Evolutionary conservation across 2,329 filamentous ascomycete genomes (phyloP).

Genomic region (Mollisia scopiformis): DNA sequence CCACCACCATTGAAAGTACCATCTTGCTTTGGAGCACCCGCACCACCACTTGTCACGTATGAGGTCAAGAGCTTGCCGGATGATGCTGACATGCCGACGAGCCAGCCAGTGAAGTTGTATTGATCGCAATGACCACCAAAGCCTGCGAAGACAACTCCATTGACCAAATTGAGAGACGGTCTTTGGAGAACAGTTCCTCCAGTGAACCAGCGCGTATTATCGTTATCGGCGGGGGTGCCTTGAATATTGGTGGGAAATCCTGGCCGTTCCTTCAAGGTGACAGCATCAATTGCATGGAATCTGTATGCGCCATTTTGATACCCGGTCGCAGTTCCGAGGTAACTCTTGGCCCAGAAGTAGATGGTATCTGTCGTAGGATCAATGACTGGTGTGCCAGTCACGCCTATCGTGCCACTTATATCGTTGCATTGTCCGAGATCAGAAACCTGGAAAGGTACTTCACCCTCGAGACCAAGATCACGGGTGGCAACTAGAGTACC

Average conservation of each 20-base stretch:
- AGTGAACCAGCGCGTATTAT: conserved; percentile 14
- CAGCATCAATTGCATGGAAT: conserved; percentile 27
- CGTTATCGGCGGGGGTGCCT: conserved; percentile 15
- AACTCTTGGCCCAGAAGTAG: conserved; percentile 33
- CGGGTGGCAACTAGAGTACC: conserved; percentile 16
- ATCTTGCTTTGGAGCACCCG: conserved; percentile 13
- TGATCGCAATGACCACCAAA: conserved; percentile 16
- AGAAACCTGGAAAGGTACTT: conserved; percentile 13
- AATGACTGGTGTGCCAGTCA: conserved; percentile 31
- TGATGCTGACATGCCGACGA: conserved; percentile 15
- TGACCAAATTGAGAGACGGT: conserved; percentile 11
- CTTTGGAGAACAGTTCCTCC: conserved; percentile 13
- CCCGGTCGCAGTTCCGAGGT: conserved; percentile 14
- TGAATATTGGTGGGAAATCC: conserved; percentile 17
- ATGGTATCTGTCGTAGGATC: conserved; percentile 29
- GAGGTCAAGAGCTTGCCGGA: conserved; percentile 17
- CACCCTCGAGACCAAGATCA: conserved; percentile 13
- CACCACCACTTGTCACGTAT: conserved; percentile 13
- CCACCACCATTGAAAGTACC: conserved; percentile 14
- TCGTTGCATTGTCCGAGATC: conserved; percentile 17
- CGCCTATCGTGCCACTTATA: conserved; percentile 14
- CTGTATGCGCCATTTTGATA: conserved; percentile 25
- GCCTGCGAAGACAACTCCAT: conserved; percentile 14
- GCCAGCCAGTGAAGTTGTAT: conserved; percentile 19
- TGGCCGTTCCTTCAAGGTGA: conserved; percentile 15